Base-by-base conservation (phyloP, 805 yeast species). In the Pichia exigua region DNA sequence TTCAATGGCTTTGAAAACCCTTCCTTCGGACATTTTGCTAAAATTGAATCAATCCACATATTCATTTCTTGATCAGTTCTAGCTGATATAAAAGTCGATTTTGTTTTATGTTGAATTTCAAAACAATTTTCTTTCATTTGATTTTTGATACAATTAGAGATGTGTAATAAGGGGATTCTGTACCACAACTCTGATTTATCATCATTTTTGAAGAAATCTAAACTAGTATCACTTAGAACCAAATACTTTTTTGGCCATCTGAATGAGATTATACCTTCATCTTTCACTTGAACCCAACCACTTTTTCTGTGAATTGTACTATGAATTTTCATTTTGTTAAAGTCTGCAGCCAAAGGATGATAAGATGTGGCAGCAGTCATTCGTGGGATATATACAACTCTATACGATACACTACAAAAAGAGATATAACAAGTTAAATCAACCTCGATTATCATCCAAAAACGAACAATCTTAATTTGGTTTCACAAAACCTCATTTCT, bases 201-300 rank as follows among this genome's bases (percentile, higher is more conserved):
- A 54, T 88, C 96, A 49, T 71, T 76, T 61, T 86, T 88, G 71
- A 83, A 87, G 57, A 92, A 80, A 51, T 83, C 85, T 52, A 92
- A 69, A 44, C 83, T 78, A 42, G 85, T 77, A 57, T 90, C 96
- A 59, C 81, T 80, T 46, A 92, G 72, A 7, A 87, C 85, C 71
- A 92, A 72, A 66, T 74, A 92, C 60, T 94, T 79, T 63, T 90
- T 90, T 53, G 91, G 90, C 99, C 99, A 92, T 59, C 95, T 74
- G 65, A 91, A 90, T 7, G 90, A 80, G 57, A 88, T 79, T 56
- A 92, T 72, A 15, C 97, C 97, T 60, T 92, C 97, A 60, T 92
- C 98, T 66, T 88, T 91, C 53, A 89, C 82, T 50, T 87, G 86
- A 22, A 89, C 91, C 95, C 96, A 91, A 0, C 97, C 97, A 52